Conservation (phyloP, 768 basidiomycete species). For the Hortiboletus campestris region DNA sequence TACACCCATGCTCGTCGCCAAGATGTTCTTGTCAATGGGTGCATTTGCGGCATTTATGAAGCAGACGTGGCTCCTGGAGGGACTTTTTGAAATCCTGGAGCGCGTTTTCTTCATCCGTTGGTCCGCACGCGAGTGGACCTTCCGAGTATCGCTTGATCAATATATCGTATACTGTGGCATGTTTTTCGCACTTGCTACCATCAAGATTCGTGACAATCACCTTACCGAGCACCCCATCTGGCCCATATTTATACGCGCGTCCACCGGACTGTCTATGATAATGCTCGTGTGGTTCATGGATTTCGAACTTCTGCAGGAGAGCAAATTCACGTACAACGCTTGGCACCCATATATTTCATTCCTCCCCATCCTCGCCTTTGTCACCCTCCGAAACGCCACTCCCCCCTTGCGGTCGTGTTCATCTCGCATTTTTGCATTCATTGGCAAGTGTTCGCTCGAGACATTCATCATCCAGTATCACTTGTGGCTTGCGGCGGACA, state of each 20-base stretch:
- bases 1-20: constrained; percentile 61
- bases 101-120: constrained; percentile 73
- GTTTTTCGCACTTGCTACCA: constrained; percentile 67
- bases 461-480: constrained; percentile 92
- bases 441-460: constrained; percentile 87
- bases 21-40: constrained; percentile 64
- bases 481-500: constrained; percentile 82
- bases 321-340: constrained; percentile 82
- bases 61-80: constrained; percentile 58
- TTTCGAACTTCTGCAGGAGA: constrained; percentile 74
- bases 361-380: constrained; percentile 77
- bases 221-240: constrained; percentile 70
- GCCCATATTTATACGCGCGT: constrained; percentile 49
- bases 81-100: constrained; percentile 60
- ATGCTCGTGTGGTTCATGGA: constrained; percentile 74
- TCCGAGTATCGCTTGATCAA: constrained; percentile 85
- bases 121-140: constrained; percentile 85
- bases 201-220: constrained; percentile 72
- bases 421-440: constrained; percentile 70
- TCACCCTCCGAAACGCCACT: constrained; percentile 73
- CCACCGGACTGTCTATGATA: constrained; percentile 50
- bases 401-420: constrained; percentile 65
- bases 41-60: constrained; percentile 66
- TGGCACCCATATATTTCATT: constrained; percentile 84
- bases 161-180: constrained; percentile 90